A percentile compares a stretch with the other conserved stretches of the same genome.
These are phyloP conservation scores for Picochlorum costavermella DNA, from an alignment of 139 green algal species.

Conservation along the genomic window DNA sequence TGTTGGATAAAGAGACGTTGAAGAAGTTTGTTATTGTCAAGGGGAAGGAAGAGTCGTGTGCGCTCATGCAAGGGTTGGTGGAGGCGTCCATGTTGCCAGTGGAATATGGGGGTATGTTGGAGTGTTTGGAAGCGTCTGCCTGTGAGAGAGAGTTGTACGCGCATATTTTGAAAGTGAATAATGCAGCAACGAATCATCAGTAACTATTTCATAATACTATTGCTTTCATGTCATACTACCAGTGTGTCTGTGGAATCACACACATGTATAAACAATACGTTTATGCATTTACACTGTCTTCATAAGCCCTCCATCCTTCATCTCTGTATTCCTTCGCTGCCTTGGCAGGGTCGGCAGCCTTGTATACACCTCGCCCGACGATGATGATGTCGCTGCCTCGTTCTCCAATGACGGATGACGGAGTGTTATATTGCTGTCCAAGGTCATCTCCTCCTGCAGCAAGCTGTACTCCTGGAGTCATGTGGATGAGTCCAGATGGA, in stretches of 20 bases:
- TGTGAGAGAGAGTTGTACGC: too few species aligned
- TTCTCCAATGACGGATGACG: conserved; percentile 65
- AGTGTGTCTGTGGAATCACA: background rate
- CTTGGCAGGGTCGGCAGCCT: conserved; percentile 49
- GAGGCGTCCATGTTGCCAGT: too few species aligned
- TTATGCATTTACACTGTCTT: conserved; percentile 23
- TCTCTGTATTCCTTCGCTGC: conserved; percentile 73
- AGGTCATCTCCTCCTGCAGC: conserved; percentile 77
- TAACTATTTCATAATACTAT: too few species aligned
- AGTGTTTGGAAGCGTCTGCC: too few species aligned
- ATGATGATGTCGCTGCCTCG: conserved; percentile 96
- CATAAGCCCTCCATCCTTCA: conserved; percentile 87
- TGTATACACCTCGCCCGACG: conserved; percentile 67
- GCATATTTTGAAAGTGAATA: background rate
- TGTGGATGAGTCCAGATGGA: conserved; percentile 83
- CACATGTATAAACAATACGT: background rate
- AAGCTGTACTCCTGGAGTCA: conserved; percentile 97
- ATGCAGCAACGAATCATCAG: too few species aligned
- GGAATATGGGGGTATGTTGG: too few species aligned
- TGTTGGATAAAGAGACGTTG: too few species aligned
- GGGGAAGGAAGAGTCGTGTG: too few species aligned
- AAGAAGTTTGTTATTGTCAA: too few species aligned
- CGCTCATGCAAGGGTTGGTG: too few species aligned
- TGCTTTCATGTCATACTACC: too few species aligned
- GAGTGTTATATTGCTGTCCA: conserved; percentile 99